phyloP scores from a whole-genome alignment of 179 eudicot genomes.

The Sideroxylon spinosum region DNA sequence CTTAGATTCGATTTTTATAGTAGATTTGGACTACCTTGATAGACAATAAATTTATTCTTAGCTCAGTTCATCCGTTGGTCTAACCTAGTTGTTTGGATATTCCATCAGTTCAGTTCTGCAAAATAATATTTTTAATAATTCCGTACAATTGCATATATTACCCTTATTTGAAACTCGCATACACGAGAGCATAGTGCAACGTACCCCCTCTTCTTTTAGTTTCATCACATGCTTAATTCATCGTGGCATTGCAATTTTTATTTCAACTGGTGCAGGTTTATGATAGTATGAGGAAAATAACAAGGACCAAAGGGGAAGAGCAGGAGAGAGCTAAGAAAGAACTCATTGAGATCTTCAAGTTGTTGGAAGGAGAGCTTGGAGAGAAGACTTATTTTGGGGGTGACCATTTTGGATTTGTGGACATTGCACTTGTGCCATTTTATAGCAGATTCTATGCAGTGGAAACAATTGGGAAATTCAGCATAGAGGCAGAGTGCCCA shows the following conservation, averaged over 20 bases:
- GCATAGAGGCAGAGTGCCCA: conserved; percentile 21
- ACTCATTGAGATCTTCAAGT: conserved; percentile 6
- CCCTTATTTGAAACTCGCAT: no score
- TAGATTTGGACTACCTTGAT: no score
- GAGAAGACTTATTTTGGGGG: conserved; percentile 23
- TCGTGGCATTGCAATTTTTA: background rate
- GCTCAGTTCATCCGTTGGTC: no score
- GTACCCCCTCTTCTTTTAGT: no score
- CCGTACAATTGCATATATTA: no score
- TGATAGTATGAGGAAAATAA: background rate
- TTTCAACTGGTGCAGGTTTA: background rate
- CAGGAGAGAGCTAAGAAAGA: conserved; percentile 6
- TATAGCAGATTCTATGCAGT: conserved; percentile 10
- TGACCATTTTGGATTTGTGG: conserved; percentile 15
- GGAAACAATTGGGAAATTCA: conserved; percentile 1
- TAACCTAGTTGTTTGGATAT: no score
- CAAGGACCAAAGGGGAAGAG: background rate
- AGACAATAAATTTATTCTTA: no score
- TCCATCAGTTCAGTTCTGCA: no score
- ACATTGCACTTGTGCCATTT: conserved; percentile 15
- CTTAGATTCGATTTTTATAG: no score
- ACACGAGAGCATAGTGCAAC: no score
- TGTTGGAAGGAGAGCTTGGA: conserved; percentile 19
- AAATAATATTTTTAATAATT: no score
- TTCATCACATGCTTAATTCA: no score